phyloP scores from a whole-genome alignment of 2,329 filamentous ascomycete genomes.

The Ophiosphaerella herpotricha region DNA sequence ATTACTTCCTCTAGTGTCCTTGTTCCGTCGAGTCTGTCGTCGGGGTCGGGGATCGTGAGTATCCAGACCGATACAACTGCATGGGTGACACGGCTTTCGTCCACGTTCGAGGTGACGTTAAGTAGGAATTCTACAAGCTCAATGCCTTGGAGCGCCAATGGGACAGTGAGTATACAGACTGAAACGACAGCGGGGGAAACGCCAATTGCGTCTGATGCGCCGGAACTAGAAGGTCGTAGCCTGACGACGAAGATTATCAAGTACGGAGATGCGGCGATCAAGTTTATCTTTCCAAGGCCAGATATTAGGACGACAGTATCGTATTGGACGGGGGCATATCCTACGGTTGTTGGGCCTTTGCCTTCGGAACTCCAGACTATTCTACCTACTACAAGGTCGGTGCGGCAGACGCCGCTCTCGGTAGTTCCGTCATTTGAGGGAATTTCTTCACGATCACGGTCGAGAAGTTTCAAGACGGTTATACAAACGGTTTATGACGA shows the following conservation, averaged over 20 bases:
- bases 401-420: slow-evolving; percentile 27
- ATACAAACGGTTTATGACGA: slow-evolving; percentile 10
- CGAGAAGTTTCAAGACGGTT: slow-evolving; percentile 14
- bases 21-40: neutral
- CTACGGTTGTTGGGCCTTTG: slow-evolving; percentile 30
- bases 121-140: neutral
- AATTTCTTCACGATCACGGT: slow-evolving; percentile 12
- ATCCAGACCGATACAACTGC: slow-evolving; percentile 8
- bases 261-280: slow-evolving; percentile 26
- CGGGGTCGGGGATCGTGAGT: slow-evolving; percentile 1
- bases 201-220: neutral
- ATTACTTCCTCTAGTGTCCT: neutral
- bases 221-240: slow-evolving; percentile 5
- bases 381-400: slow-evolving; percentile 27
- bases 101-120: neutral
- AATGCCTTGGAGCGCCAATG: neutral
- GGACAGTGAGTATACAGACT: neutral
- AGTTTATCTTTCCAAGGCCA: slow-evolving; percentile 37
- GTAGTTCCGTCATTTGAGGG: slow-evolving; percentile 20
- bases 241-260: slow-evolving; percentile 31
- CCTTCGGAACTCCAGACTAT: slow-evolving; percentile 27
- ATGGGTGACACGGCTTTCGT: neutral
- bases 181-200: neutral
- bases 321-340: slow-evolving; percentile 41
- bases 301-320: slow-evolving; percentile 34